A percentile compares a stretch with the other conserved stretches of the same genome.
These are phyloP conservation scores for Komagataea norvegica DNA, from an alignment of 1,139 yeast species.

Conservation along the genomic window DNA sequence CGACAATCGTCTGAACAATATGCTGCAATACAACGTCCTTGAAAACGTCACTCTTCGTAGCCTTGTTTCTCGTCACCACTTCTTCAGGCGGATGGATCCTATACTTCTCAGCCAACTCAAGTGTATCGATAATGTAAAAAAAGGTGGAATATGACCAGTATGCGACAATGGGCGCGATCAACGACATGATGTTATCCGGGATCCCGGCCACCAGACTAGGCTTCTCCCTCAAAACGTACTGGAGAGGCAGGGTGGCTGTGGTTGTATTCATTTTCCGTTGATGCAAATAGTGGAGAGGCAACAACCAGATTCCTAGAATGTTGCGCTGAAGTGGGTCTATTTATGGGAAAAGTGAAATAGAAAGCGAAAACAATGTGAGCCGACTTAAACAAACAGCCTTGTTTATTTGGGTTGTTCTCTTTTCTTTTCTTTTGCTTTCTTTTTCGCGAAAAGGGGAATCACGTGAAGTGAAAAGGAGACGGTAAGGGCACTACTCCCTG, in stretches of 20 bases:
- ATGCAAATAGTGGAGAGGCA: neutral
- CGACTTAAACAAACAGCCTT: too few species aligned
- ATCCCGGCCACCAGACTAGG: slow-evolving; percentile 49
- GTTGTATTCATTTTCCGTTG: slow-evolving; percentile 1
- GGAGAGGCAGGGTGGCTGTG: slow-evolving; percentile 7
- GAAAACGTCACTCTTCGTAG: slow-evolving; percentile 61
- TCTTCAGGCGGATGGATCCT: slow-evolving; percentile 92
- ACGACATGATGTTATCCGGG: slow-evolving; percentile 70
- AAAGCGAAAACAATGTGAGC: too few species aligned
- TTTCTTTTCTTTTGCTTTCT: neutral
- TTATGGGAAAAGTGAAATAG: too few species aligned
- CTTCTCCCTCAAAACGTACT: slow-evolving; percentile 24
- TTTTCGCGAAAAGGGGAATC: neutral
- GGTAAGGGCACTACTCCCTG: too few species aligned
- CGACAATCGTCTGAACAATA: slow-evolving; percentile 70
- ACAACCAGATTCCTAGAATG: too few species aligned
- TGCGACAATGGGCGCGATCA: slow-evolving; percentile 69
- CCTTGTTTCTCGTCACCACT: slow-evolving; percentile 69
- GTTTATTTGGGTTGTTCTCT: neutral
- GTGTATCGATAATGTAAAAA: slow-evolving; percentile 71
- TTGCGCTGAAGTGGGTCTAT: too few species aligned
- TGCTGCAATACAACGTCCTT: slow-evolving; percentile 85
- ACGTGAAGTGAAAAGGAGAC: too few species aligned
- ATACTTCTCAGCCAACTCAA: slow-evolving; percentile 71
- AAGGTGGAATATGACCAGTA: slow-evolving; percentile 77